Evolutionary conservation across 805 yeast genomes (phyloP), one percentile per base, ranked within the genome.

Genomic region (Kodamaea kakaduensis): DNA sequence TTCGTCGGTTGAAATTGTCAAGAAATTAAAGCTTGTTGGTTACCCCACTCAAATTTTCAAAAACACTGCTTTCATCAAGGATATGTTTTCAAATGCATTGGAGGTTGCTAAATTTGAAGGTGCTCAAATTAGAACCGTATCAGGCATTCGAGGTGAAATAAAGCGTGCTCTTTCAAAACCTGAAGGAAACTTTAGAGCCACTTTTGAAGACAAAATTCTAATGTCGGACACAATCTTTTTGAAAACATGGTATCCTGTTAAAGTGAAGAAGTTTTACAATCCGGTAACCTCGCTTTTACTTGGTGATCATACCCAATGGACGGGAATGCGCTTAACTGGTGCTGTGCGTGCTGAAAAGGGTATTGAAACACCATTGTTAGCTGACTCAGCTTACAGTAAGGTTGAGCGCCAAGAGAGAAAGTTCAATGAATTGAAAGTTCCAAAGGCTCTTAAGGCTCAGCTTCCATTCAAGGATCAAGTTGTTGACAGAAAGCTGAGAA

Each of bases 21-120:
- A 93, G 69, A 93, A 93, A 58, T 73, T 93, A 64, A 93, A 93
- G 60, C 73, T 93, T 38, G 96, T 93, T 25, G 99, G 99, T 32
- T 75, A 87, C 57, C 97, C 99, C 14, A 78, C 83, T 60, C 89
- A 93, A 69, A 77, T 93, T 31, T 90, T 82, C 77, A 81, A 87
- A 54, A 93, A 93, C 63, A 93, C 98, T 4, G 98, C 98, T 1
- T 93, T 94, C 58, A 82, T 93, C 54, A 90, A 87, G 62, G 97
- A 90, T 52, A 93, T 93, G 99, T 93, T 93, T 59, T 71, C 83
- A 17, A 81, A 93, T 41, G 75, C 95, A 0, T 70, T 93, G 61
- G 99, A 93, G 64, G 96, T 90, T 38, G 97, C 97, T 25, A 85
- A 88, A 57, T 93, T 93, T 54, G 98, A 93, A 66, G 99, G 99